Conservation (phyloP, 1,284 basidiomycete genomes). For the Cerioporus squamosus region DNA sequence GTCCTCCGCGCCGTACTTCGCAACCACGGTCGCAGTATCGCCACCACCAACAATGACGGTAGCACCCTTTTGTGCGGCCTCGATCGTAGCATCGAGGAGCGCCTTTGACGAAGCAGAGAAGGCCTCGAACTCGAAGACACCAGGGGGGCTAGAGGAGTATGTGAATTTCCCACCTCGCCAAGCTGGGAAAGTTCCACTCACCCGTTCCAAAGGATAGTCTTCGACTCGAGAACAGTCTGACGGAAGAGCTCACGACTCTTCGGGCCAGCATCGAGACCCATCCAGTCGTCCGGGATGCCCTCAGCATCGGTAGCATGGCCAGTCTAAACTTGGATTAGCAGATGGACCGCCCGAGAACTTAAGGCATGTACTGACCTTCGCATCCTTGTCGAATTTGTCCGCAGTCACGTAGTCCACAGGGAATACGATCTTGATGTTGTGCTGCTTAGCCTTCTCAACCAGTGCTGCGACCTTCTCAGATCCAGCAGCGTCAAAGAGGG, state of each 20-base stretch:
- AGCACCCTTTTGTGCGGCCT: constrained; percentile 86
- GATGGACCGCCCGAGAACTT: neutral
- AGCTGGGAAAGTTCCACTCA: constrained; percentile 34
- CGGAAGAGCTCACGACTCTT: constrained; percentile 85
- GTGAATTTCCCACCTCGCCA: neutral
- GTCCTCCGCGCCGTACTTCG: constrained; percentile 82
- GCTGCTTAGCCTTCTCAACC: constrained; percentile 92
- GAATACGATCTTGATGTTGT: constrained; percentile 95
- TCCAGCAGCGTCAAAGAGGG: constrained; percentile 92
- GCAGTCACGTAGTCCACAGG: constrained; percentile 95
- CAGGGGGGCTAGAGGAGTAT: constrained; percentile 72
- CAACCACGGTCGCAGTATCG: constrained; percentile 92
- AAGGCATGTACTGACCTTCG: constrained; percentile 56
- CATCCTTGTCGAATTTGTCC: constrained; percentile 95
- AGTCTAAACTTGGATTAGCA: constrained; percentile 47
- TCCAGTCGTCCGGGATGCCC: constrained; percentile 93
- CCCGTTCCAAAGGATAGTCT: constrained; percentile 99
- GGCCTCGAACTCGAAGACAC: constrained; percentile 96
- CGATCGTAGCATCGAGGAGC: constrained; percentile 86
- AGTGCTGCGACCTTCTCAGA: constrained; percentile 86
- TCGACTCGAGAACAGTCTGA: constrained; percentile 83
- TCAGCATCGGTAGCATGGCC: constrained; percentile 79
- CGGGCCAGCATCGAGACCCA: constrained; percentile 91
- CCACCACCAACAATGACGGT: constrained; percentile 96
- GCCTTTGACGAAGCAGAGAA: constrained; percentile 89